Evolutionary conservation across 495 filamentous ascomycete species (phyloP).

Genomic region (Pseudevernia furfuracea): DNA sequence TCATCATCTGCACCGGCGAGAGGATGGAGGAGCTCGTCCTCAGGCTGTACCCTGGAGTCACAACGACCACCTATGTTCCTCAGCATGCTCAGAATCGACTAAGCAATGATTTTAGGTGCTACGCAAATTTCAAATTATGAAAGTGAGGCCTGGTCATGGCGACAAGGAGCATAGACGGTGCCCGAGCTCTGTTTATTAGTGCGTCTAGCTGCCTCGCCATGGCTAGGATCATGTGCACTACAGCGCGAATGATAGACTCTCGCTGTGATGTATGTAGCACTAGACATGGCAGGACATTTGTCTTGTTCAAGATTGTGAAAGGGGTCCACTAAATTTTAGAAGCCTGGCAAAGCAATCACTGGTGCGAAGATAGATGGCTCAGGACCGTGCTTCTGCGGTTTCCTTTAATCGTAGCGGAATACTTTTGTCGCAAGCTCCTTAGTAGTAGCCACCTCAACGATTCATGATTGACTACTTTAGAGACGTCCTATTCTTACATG

Average conservation of each 20-base stretch:
- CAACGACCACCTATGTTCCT: conserved; percentile 38
- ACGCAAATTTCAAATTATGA: conserved; percentile 73
- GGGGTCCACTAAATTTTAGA: background rate
- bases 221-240: background rate
- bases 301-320: background rate
- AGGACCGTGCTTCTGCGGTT: background rate
- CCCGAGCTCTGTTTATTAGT: background rate
- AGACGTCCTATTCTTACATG: too few species aligned
- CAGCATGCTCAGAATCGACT: conserved; percentile 55
- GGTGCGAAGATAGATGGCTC: too few species aligned
- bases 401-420: background rate
- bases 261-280: background rate
- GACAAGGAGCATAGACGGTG: background rate
- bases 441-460: too few species aligned
- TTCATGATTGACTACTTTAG: too few species aligned
- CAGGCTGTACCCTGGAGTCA: conserved; percentile 25
- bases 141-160: conserved; percentile 44
- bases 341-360: background rate
- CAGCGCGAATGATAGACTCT: background rate
- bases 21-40: conserved; percentile 43
- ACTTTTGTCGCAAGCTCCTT: too few species aligned
- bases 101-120: conserved; percentile 73
- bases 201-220: background rate
- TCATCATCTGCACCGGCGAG: conserved; percentile 70
- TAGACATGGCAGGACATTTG: background rate